Conservation (phyloP, 352 stramenopile genomes). For the Globisporangium takayamanum region DNA sequence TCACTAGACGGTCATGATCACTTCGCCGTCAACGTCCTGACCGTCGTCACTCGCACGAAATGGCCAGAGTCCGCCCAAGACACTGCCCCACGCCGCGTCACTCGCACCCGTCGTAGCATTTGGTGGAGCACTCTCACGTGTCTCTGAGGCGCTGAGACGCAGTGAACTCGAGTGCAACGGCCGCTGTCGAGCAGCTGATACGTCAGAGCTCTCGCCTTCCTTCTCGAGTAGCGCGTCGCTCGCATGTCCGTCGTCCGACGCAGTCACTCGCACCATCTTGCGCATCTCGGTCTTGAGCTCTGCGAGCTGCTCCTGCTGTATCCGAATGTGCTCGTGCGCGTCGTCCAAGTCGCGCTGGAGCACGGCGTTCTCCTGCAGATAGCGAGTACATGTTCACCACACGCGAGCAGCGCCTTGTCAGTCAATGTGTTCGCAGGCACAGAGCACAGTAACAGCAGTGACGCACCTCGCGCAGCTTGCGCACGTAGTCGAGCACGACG, state of each 20-base stretch:
- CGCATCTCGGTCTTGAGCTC: constrained; percentile 73
- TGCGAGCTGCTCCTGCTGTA: constrained; percentile 69
- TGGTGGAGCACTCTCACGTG: background rate
- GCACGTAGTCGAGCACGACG: constrained; percentile 79
- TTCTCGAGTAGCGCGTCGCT: background rate
- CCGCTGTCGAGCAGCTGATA: background rate
- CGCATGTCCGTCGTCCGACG: background rate
- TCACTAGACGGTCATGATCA: constrained; percentile 52
- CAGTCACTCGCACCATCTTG: constrained; percentile 16
- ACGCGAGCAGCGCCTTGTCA: background rate
- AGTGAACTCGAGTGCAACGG: constrained; percentile 5
- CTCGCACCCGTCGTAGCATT: background rate
- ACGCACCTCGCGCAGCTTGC: constrained; percentile 62
- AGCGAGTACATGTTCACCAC: background rate
- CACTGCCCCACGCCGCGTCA: constrained; percentile 40
- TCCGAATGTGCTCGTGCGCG: constrained; percentile 66
- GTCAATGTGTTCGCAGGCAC: background rate
- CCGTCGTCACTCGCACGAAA: constrained; percentile 27
- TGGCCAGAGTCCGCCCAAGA: constrained; percentile 38
- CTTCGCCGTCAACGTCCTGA: constrained; percentile 49
- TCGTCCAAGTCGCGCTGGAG: constrained; percentile 68
- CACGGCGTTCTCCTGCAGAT: constrained; percentile 46
- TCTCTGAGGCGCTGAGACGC: constrained; percentile 1
- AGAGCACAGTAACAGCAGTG: background rate
- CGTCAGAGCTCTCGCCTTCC: constrained; percentile 4